Conservation (phyloP, 768 basidiomycete species). For the Pleurotus eryngii region DNA sequence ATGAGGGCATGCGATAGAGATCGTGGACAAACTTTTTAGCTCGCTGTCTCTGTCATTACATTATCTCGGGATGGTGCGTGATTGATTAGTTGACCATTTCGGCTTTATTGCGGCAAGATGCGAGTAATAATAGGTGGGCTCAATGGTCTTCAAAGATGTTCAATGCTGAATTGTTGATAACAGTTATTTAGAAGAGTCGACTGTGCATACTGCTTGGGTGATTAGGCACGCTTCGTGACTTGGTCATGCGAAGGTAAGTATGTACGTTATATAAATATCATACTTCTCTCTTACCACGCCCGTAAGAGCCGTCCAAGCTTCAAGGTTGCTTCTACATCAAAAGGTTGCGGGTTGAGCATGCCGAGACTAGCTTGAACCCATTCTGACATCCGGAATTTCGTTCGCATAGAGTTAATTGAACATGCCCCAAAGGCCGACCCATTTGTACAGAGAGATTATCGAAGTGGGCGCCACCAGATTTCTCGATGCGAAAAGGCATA, state of each 20-base stretch:
- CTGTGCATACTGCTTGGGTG: background rate
- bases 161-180: background rate
- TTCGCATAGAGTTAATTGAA: background rate
- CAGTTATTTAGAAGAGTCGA: background rate
- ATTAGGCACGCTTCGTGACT: background rate
- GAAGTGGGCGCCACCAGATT: slow-evolving; percentile 5
- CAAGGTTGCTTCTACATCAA: slow-evolving; percentile 2
- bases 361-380: background rate
- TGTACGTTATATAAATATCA: slow-evolving; percentile 1
- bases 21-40: too few relatives aligned
- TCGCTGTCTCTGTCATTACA: too few relatives aligned
- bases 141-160: background rate
- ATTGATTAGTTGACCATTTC: background rate
- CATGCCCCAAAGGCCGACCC: background rate
- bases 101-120: background rate
- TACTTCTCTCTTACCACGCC: slow-evolving; percentile 1
- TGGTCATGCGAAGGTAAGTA: background rate
- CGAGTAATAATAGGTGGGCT: background rate
- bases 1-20: too few relatives aligned
- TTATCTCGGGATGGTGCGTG: too few relatives aligned
- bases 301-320: slow-evolving; percentile 2
- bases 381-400: background rate
- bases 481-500: background rate
- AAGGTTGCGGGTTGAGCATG: background rate
- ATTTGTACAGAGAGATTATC: background rate